Evolutionary conservation across 768 basidiomycete genomes (phyloP).

Genomic region (Dendrothele bispora): DNA sequence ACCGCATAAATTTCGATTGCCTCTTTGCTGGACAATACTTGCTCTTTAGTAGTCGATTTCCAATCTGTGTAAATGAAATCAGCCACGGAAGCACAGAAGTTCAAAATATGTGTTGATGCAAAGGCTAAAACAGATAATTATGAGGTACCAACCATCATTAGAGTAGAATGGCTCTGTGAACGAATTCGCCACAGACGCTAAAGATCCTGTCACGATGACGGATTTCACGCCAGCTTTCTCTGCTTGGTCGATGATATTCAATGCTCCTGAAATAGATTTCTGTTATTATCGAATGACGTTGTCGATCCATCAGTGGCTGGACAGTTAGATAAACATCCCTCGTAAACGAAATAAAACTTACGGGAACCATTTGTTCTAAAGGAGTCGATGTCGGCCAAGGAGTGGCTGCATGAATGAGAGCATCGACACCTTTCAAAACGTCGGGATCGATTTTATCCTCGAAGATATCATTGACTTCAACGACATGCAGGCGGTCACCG

Average conservation of each 20-base stretch:
- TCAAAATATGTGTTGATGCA: no score
- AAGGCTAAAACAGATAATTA: background rate
- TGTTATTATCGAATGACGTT: constrained; percentile 8
- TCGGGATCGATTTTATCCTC: constrained; percentile 40
- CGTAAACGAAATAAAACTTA: background rate
- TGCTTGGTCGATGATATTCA: constrained; percentile 37
- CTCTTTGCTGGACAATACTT: constrained; percentile 20
- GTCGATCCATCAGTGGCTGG: no score
- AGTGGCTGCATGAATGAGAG: constrained; percentile 38
- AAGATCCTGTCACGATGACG: constrained; percentile 31
- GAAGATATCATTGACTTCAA: constrained; percentile 19
- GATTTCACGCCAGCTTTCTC: constrained; percentile 29
- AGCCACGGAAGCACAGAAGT: no score
- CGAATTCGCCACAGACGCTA: constrained; percentile 20
- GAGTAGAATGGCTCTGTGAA: constrained; percentile 24
- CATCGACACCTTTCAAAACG: constrained; percentile 44
- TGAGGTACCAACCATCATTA: constrained; percentile 23
- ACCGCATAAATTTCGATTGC: constrained; percentile 28
- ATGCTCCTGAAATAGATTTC: constrained; percentile 31
- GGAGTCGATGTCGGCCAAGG: constrained; percentile 14
- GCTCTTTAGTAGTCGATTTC: constrained; percentile 28
- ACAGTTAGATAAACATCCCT: background rate
- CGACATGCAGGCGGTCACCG: constrained; percentile 19
- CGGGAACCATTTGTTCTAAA: constrained; percentile 12
- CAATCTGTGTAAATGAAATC: constrained; percentile 24